phyloP scores from a whole-genome alignment of 495 filamentous ascomycete species.

The Penicillium macrosclerotiorum region DNA sequence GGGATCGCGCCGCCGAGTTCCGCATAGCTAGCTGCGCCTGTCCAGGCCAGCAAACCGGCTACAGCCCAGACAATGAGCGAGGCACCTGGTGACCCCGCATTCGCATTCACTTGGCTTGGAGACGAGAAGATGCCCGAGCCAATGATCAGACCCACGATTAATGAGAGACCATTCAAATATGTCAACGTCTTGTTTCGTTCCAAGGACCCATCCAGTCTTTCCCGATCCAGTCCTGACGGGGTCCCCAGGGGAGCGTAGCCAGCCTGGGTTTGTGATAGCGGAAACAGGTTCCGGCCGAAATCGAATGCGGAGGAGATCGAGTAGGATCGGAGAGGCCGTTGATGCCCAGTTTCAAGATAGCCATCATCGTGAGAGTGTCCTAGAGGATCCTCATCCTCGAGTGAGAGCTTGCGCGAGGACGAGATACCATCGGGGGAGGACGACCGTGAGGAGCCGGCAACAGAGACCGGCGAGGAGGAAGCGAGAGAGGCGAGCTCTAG shows the following conservation, averaged over 20 bases:
- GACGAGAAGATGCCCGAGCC: conserved; percentile 97
- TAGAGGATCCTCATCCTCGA: conserved; percentile 81
- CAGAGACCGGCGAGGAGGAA: conserved; percentile 60
- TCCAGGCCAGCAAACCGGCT: conserved; percentile 91
- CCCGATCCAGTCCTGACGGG: conserved; percentile 54
- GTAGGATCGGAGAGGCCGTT: conserved; percentile 66
- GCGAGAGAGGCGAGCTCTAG: conserved; percentile 95
- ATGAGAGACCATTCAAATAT: conserved; percentile 85
- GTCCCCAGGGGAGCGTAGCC: conserved; percentile 82
- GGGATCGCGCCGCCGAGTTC: conserved; percentile 96
- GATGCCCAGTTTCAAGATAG: conserved; percentile 45
- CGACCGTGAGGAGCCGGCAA: conserved; percentile 57
- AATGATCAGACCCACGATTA: conserved; percentile 91
- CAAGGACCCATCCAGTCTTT: conserved; percentile 56
- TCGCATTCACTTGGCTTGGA: conserved; percentile 88
- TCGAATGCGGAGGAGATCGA: conserved; percentile 92
- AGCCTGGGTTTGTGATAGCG: conserved; percentile 78
- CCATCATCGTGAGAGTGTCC: conserved; percentile 51
- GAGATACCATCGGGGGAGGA: conserved; percentile 83
- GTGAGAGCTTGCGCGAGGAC: conserved; percentile 86
- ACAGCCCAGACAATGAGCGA: conserved; percentile 87
- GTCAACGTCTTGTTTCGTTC: conserved; percentile 96
- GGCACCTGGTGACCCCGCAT: conserved; percentile 90
- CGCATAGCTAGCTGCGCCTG: conserved; percentile 92
- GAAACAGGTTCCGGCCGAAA: conserved; percentile 86